Base-by-base conservation (phyloP, 345 rosid species). In the Citrus hindsii region DNA sequence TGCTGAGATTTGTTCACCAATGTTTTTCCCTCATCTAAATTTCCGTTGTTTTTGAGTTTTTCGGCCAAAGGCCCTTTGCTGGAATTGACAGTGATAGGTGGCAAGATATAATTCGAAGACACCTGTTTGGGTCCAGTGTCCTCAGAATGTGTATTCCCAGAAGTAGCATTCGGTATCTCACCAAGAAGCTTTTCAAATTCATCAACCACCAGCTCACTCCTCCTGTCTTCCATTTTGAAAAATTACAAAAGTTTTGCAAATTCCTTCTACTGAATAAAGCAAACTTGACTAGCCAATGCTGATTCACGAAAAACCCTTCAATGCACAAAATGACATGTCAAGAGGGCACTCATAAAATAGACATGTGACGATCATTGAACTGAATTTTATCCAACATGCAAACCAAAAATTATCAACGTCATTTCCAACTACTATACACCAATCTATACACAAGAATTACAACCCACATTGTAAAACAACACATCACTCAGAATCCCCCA, bases 101-200 rank as follows among this genome's bases (percentile, higher is more conserved):
- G 21, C 83, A 76, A 32, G 42, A 73, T 66, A 70, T 68, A 78
- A 75, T 77, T 81, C 40, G 77, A 62, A 63, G 86, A 75, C 71
- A 58, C 76, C 72, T 71, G 61, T 76, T 80, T 81, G 2, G 79
- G 75, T 70, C 76, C 82, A 75, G 80, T 77, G 67, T 85, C 90
- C 71, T 86, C 89, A 65, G 80, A 82, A 64, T 86, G 86, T 40
- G 81, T 80, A 76, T 78, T 84, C 65, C 88, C 91, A 51, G 90
- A 88, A 68, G 92, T 93, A 73, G 91, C 92, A 79, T 87, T 88
- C 0, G 98, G 98, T 76, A 92, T 90, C 89, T 92, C 98, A 28
- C 92, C 83, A 7, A 93, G 93, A 84, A 93, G 91, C 85, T 83
- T 90, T 79, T 92, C 97, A 68, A 92, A 79, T 77, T 93, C 98